Percentiles rank a stretch among this genome's conserved stretches.
These are phyloP conservation scores for Sclerotinia nivalis DNA, from an alignment of 2,329 filamentous ascomycete genomes.

Conservation along the genomic window DNA sequence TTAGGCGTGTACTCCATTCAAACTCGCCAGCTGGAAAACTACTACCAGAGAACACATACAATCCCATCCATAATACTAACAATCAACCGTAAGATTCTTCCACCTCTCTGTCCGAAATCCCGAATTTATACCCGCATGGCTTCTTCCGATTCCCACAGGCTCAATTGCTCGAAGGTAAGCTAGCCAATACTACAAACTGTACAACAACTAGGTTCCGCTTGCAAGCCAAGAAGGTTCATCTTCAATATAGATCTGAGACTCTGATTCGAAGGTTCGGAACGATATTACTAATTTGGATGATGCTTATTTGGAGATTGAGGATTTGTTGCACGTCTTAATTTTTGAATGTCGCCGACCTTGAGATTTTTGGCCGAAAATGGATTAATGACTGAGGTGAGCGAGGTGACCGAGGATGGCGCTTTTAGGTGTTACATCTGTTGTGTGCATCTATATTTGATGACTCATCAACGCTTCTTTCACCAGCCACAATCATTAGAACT, in stretches of 20 bases:
- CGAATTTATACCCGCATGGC: not conserved
- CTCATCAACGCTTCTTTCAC: not conserved
- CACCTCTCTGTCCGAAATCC: not conserved
- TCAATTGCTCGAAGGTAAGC: not conserved
- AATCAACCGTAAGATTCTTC: not conserved
- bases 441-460: not conserved
- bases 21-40: not conserved
- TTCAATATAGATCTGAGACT: constrained; percentile 12
- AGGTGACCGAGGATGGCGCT: not conserved
- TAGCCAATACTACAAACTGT: not conserved
- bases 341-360: constrained; percentile 12
- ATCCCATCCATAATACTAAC: not conserved
- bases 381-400: not conserved
- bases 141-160: not conserved
- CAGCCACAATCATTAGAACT: constrained; percentile 1
- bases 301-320: not conserved
- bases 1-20: not conserved
- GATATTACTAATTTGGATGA: not conserved
- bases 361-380: not conserved
- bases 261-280: constrained; percentile 4
- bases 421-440: not conserved
- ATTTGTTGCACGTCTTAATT: constrained; percentile 16
- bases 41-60: not conserved
- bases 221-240: not conserved
- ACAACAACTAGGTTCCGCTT: not conserved